Conservation (phyloP, 2,329 filamentous ascomycete genomes). For the Fusarium citri region DNA sequence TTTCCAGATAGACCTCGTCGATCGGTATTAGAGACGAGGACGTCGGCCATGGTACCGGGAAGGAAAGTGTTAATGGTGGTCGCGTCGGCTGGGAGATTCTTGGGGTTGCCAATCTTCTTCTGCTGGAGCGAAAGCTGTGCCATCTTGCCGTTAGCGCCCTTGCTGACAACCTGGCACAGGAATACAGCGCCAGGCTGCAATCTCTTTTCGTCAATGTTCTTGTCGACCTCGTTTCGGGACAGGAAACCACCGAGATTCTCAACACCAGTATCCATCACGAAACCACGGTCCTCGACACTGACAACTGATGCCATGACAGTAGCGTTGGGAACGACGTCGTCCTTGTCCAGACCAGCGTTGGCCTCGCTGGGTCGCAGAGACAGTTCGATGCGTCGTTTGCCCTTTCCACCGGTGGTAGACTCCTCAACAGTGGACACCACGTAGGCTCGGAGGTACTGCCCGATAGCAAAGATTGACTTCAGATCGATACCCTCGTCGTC, state of each 20-base stretch:
- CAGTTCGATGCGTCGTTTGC: slow-evolving; percentile 86
- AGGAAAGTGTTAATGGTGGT: slow-evolving; percentile 91
- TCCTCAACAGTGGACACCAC: slow-evolving; percentile 83
- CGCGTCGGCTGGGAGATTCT: slow-evolving; percentile 76
- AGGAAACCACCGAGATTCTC: slow-evolving; percentile 83
- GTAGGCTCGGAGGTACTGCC: slow-evolving; percentile 88
- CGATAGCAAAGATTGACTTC: slow-evolving; percentile 78
- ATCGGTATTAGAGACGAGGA: slow-evolving; percentile 82
- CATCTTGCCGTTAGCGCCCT: slow-evolving; percentile 82
- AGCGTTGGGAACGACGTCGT: slow-evolving; percentile 78
- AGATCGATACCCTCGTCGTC: slow-evolving; percentile 75
- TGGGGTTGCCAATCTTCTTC: slow-evolving; percentile 74
- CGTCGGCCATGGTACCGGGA: slow-evolving; percentile 89
- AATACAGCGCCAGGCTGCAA: slow-evolving; percentile 87
- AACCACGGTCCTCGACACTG: slow-evolving; percentile 95
- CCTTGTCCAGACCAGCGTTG: slow-evolving; percentile 78
- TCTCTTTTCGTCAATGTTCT: slow-evolving; percentile 70
- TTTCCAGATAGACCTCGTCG: slow-evolving; percentile 85
- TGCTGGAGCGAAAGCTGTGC: slow-evolving; percentile 84
- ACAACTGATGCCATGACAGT: slow-evolving; percentile 88
- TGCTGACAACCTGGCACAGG: slow-evolving; percentile 82
- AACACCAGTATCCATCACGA: slow-evolving; percentile 91
- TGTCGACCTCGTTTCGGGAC: slow-evolving; percentile 82
- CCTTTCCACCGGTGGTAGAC: slow-evolving; percentile 65
- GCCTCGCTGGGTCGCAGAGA: slow-evolving; percentile 82